phyloP scores from a whole-genome alignment of 2,329 filamentous ascomycete species.

The Myriosclerotinia duriaeana region DNA sequence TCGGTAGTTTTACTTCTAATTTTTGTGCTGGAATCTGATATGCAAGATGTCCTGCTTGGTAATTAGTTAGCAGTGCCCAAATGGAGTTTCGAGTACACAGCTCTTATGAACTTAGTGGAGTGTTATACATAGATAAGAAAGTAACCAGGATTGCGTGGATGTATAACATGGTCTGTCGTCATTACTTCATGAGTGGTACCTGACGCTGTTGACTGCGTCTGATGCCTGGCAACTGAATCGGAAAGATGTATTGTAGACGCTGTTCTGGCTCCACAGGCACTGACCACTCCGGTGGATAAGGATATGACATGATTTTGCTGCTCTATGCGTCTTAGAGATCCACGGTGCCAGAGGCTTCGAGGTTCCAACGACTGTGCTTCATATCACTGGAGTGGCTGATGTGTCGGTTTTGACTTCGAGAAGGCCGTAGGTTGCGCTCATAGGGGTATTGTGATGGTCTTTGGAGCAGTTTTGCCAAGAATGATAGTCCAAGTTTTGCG shows the following conservation, averaged over 20 bases:
- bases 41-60: not conserved
- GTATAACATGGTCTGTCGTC: not conserved
- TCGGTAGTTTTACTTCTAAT: not conserved
- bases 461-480: slow-evolving; percentile 25
- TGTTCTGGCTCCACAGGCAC: not conserved
- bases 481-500: slow-evolving; percentile 6
- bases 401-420: not conserved
- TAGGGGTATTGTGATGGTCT: not conserved
- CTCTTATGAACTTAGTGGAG: not conserved
- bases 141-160: not conserved
- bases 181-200: not conserved
- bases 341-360: not conserved
- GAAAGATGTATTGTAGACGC: not conserved
- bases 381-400: not conserved
- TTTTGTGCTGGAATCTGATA: not conserved
- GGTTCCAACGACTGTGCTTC: not conserved
- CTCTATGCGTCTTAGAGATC: not conserved
- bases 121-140: not conserved
- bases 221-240: not conserved
- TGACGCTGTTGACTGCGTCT: not conserved
- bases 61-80: not conserved
- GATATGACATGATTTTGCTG: not conserved
- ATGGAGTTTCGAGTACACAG: not conserved
- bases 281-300: not conserved
- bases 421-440: not conserved